Evolutionary conservation across 805 yeast genomes (phyloP), one percentile per base, ranked within the genome.

Genomic region (Candida montana): DNA sequence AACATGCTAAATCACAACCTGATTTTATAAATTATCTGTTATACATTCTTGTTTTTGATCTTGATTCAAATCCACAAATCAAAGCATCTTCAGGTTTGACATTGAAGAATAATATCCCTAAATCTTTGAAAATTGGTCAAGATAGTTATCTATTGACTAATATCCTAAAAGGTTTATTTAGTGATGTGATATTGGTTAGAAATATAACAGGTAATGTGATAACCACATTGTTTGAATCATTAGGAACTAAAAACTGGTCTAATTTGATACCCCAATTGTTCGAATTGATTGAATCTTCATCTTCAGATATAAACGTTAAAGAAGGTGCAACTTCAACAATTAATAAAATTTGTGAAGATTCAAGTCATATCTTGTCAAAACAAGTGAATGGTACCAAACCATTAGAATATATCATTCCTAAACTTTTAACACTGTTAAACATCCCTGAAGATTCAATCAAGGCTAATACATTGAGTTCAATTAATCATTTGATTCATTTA

Each of bases 161-260:
- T 33, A 56, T 70, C 7, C 54, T 68, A 46, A 61, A 61, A 52
- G 71, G 87, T 2, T 67, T 88, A 33, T 53, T 74, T 26, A 83
- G 74, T 46, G 51, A 63, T 1, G 74, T 75, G 40, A 59, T 65
- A n/a, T 65, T 86, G 50, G 84, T 91, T 23, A 74, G 95, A 46
- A 88, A 85, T 57, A 86, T 91, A 46, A 82, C 96, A 6, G 96
- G 97, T 31, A 89, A 82, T 55, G 95, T 89, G 37, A 79, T 91
- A 39, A 85, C 97, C 2, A 74, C 96, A 0, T 63, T 93, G 24
- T 83, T 89, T 51, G 70, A 83, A 2, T 68, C 77, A 9, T 71
- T 75, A 33, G 95, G 96, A 1, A 68, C 84, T 33, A 65, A 69
- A 20, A 67, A 69, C 21, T 87, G 96, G 96, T 89, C 93, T 2